Percentiles rank a stretch among this genome's conserved stretches.
Evolutionary conservation across 1,284 basidiomycete genomes (phyloP).

Genomic region (Cutaneotrichosporon daszewskae): DNA sequence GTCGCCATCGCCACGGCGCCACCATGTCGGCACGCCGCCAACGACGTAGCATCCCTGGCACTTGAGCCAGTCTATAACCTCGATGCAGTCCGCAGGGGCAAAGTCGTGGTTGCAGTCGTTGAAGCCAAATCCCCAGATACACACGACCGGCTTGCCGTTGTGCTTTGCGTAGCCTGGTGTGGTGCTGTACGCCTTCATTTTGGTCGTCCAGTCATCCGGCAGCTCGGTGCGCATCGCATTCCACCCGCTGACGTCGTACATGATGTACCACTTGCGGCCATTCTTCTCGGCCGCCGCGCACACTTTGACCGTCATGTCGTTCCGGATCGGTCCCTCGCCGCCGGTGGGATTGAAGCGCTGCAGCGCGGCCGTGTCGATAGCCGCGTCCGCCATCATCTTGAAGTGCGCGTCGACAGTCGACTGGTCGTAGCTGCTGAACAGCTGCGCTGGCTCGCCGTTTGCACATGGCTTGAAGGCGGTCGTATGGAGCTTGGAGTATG

Average conservation of each 20-base stretch:
- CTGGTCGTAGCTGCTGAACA: slow-evolving; percentile 14
- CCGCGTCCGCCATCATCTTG: slow-evolving; percentile 12
- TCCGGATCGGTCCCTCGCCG: slow-evolving; percentile 15
- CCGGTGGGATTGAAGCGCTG: slow-evolving; percentile 19
- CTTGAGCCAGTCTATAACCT: slow-evolving; percentile 16
- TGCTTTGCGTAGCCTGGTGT: slow-evolving; percentile 11
- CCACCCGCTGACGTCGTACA: slow-evolving; percentile 18
- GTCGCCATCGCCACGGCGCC: slow-evolving; percentile 12
- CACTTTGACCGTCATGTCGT: slow-evolving; percentile 9
- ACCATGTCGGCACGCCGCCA: slow-evolving; percentile 20
- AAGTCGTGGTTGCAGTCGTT: slow-evolving; percentile 13
- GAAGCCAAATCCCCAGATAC: slow-evolving; percentile 20
- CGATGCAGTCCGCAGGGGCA: slow-evolving; percentile 7
- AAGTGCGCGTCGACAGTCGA: slow-evolving; percentile 13
- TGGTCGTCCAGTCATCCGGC: slow-evolving; percentile 12
- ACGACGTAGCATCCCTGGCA: slow-evolving; percentile 10
- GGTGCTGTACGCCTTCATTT: slow-evolving; percentile 8
- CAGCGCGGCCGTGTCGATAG: slow-evolving; percentile 18
- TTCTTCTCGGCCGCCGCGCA: slow-evolving; percentile 6
- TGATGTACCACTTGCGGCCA: slow-evolving; percentile 18
- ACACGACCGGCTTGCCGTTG: slow-evolving; percentile 17
- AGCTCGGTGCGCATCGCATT: slow-evolving; percentile 9
- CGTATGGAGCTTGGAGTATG: slow-evolving; percentile 11
- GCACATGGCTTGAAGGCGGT: neutral
- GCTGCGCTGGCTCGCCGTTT: slow-evolving; percentile 7